phyloP scores from a whole-genome alignment of 2,329 filamentous ascomycete species.

The Helminthosporium solani region DNA sequence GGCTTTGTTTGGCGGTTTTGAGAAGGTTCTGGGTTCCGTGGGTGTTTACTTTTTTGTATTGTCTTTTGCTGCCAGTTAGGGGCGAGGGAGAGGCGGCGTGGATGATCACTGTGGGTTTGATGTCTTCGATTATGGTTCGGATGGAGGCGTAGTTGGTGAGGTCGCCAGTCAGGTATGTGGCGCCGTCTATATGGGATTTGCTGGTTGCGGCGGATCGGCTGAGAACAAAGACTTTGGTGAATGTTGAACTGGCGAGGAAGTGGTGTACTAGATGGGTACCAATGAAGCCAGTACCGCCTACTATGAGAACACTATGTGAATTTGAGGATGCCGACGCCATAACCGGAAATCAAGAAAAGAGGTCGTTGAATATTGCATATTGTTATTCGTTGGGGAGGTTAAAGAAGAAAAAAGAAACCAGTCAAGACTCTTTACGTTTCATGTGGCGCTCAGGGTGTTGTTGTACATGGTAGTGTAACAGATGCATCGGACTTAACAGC shows the following conservation, averaged over 20 bases:
- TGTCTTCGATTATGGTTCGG: conserved; percentile 4
- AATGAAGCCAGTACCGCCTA: conserved; percentile 14
- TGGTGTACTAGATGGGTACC: conserved; percentile 11
- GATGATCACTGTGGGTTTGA: conserved; percentile 13
- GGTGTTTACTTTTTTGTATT: conserved; percentile 12
- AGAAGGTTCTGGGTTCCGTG: conserved; percentile 12
- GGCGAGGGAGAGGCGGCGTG: conserved; percentile 15
- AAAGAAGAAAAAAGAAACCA: not conserved
- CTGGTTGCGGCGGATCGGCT: conserved; percentile 11
- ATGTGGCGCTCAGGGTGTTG: not conserved
- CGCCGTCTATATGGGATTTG: conserved; percentile 10
- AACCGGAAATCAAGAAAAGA: no score
- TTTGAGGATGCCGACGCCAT: not conserved
- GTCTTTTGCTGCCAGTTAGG: conserved; percentile 10
- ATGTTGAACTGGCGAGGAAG: conserved; percentile 8
- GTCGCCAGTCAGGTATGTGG: conserved; percentile 11
- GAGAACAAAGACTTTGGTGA: conserved; percentile 9
- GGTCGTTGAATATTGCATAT: no score
- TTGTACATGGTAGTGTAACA: not conserved
- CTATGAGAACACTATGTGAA: conserved; percentile 10
- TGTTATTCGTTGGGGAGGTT: not conserved
- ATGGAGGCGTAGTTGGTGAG: conserved; percentile 8
- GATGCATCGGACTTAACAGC: not conserved
- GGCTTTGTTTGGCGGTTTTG: conserved; percentile 7
- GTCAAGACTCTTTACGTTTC: no score